Percentiles rank a stretch among this genome's conserved stretches.
Evolutionary conservation across 2,329 filamentous ascomycete genomes (phyloP).

Genomic region (Chlorencoelia australis): DNA sequence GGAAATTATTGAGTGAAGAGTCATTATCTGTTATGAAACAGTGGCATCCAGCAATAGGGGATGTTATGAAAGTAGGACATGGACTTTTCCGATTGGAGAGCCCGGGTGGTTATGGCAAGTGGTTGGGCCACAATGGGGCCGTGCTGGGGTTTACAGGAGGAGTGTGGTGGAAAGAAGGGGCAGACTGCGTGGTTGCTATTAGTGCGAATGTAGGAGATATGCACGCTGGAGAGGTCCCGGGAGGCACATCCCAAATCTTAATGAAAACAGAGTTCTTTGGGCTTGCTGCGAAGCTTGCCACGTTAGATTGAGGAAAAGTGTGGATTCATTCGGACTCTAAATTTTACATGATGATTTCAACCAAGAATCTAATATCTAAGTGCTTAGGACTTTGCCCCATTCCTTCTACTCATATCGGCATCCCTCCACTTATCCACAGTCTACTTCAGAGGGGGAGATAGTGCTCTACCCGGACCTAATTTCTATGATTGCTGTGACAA

Average conservation of each 20-base stretch:
- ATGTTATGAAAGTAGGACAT: slow-evolving; percentile 5
- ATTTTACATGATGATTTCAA: too few relatives aligned
- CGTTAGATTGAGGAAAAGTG: too few relatives aligned
- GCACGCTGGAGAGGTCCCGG: slow-evolving; percentile 9
- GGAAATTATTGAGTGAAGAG: slow-evolving; percentile 3
- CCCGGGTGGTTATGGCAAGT: slow-evolving; percentile 1
- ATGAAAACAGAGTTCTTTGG: slow-evolving; percentile 3
- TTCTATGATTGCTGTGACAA: too few relatives aligned
- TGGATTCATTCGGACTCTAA: too few relatives aligned
- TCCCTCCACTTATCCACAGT: too few relatives aligned
- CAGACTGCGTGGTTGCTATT: slow-evolving; percentile 8
- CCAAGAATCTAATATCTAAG: too few relatives aligned
- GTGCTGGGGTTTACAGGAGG: slow-evolving; percentile 10
- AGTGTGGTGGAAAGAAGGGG: slow-evolving; percentile 9
- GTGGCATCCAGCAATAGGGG: slow-evolving; percentile 1
- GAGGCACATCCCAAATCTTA: slow-evolving; percentile 3
- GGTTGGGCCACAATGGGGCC: slow-evolving; percentile 11
- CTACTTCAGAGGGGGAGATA: too few relatives aligned
- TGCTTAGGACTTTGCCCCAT: too few relatives aligned
- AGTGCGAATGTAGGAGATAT: slow-evolving; percentile 12
- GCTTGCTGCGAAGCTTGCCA: slow-evolving; percentile 4
- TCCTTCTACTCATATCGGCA: too few relatives aligned
- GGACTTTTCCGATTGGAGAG: slow-evolving; percentile 6
- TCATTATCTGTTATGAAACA: slow-evolving; percentile 6
- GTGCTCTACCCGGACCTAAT: too few relatives aligned